phyloP scores from a whole-genome alignment of 805 yeast genomes.

The Metschnikowia cubensis region DNA sequence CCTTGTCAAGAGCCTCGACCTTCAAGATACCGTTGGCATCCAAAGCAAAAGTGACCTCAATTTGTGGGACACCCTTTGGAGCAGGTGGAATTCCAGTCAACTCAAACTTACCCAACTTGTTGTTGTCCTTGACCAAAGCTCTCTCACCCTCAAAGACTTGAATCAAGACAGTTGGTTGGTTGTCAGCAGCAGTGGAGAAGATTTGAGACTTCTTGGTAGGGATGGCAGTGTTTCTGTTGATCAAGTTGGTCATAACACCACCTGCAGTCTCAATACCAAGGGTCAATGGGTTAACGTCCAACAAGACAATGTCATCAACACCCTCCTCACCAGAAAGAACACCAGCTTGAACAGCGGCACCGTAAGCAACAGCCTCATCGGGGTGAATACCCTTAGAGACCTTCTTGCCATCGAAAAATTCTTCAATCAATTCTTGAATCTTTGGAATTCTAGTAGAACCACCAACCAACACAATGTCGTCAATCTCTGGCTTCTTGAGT shows the following conservation, averaged over 20 bases:
- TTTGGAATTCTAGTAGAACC: constrained; percentile 23
- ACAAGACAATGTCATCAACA: constrained; percentile 71
- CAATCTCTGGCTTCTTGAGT: constrained; percentile 19
- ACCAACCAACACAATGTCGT: constrained; percentile 22
- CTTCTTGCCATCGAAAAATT: constrained; percentile 21
- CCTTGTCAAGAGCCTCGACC: constrained; percentile 21
- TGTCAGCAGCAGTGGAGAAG: constrained; percentile 21
- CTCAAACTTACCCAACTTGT: constrained; percentile 21
- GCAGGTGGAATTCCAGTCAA: constrained; percentile 23
- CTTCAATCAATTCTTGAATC: constrained; percentile 20
- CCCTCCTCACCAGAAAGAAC: constrained; percentile 22
- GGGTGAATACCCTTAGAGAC: constrained; percentile 31
- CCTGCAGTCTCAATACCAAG: constrained; percentile 23
- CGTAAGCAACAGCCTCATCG: constrained; percentile 48
- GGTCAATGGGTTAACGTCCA: constrained; percentile 23
- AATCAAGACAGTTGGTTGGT: constrained; percentile 22
- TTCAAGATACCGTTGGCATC: constrained; percentile 22
- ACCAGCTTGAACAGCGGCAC: constrained; percentile 70
- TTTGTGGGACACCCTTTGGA: constrained; percentile 22
- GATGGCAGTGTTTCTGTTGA: constrained; percentile 21
- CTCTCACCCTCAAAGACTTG: constrained; percentile 22
- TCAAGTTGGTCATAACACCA: constrained; percentile 22
- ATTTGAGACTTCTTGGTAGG: constrained; percentile 22
- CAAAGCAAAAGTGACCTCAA: constrained; percentile 21
- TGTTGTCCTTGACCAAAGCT: constrained; percentile 23